Percentiles rank a stretch among this genome's conserved stretches.
These are phyloP conservation scores for Pyrenopolyporus hunteri DNA, from an alignment of 495 filamentous ascomycete species.

Conservation along the genomic window DNA sequence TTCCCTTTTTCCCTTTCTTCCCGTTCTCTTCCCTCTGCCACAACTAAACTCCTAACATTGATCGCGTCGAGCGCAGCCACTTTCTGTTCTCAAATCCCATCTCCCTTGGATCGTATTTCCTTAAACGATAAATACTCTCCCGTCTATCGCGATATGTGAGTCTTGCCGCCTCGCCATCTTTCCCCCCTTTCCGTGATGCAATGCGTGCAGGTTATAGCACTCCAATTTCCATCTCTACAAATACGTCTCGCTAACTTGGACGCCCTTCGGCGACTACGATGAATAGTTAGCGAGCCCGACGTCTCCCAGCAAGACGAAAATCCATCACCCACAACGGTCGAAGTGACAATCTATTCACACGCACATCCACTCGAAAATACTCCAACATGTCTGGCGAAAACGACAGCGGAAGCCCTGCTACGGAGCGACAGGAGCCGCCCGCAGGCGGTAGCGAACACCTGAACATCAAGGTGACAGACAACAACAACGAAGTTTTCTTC, in stretches of 20 bases:
- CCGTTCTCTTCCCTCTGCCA: neutral
- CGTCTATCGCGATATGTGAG: neutral
- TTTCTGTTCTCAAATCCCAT: neutral
- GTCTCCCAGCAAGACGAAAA: neutral
- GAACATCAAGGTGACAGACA: constrained; percentile 99
- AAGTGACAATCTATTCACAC: constrained; percentile 16
- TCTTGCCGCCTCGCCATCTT: neutral
- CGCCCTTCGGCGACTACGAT: neutral
- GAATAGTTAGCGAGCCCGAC: neutral
- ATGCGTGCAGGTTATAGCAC: too few relatives aligned
- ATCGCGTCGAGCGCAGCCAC: neutral
- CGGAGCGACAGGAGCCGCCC: constrained; percentile 50
- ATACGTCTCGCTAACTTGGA: too few relatives aligned
- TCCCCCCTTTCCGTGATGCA: too few relatives aligned
- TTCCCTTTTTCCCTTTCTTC: constrained; percentile 10
- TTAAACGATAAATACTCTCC: neutral
- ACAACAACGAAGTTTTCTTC: constrained; percentile 99
- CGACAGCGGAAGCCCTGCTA: constrained; percentile 63
- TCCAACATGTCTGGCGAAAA: constrained; percentile 60
- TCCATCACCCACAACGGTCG: neutral
- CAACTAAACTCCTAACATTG: neutral
- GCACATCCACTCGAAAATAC: constrained; percentile 16
- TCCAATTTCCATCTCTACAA: too few relatives aligned
- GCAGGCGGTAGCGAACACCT: constrained; percentile 73
- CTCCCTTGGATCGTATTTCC: neutral